These are phyloP conservation scores for Nakazawaea laoshanensis DNA, from an alignment of 805 yeast genomes.

Conservation along the genomic window DNA sequence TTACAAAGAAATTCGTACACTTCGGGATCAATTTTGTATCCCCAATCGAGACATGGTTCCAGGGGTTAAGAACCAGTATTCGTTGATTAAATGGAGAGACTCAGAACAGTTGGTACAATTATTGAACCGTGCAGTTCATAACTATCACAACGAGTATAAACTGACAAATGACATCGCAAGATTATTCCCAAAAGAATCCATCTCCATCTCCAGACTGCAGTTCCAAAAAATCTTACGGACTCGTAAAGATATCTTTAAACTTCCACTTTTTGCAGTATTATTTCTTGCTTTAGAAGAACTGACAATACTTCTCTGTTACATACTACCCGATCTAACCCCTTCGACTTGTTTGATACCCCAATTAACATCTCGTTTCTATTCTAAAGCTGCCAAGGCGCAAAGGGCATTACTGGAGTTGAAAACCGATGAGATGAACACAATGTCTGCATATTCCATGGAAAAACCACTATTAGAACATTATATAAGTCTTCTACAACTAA, in stretches of 20 bases:
- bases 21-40: constrained; percentile 19
- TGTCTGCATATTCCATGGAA: constrained; percentile 41
- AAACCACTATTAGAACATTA: constrained; percentile 27
- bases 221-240: constrained; percentile 45
- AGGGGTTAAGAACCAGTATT: constrained; percentile 15
- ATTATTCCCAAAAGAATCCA: constrained; percentile 3
- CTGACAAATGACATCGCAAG: constrained; percentile 10
- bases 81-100: constrained; percentile 13
- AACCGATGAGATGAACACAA: constrained; percentile 11
- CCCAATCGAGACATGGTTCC: constrained; percentile 19
- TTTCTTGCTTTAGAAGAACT: constrained; percentile 48
- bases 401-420: constrained; percentile 11
- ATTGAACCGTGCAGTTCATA: constrained; percentile 16
- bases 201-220: constrained; percentile 28
- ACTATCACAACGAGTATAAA: constrained; percentile 14
- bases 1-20: constrained; percentile 19
- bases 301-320: constrained; percentile 43
- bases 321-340: constrained; percentile 51
- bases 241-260: constrained; percentile 36
- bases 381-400: constrained; percentile 16
- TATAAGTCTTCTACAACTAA: constrained; percentile 27
- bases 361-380: constrained; percentile 31
- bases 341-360: constrained; percentile 51
- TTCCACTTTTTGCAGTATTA: constrained; percentile 51
- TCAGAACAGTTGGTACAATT: constrained; percentile 16